These are phyloP conservation scores for Eucalyptus erythrocorys DNA, from an alignment of 345 rosid species.

Conservation along the genomic window DNA sequence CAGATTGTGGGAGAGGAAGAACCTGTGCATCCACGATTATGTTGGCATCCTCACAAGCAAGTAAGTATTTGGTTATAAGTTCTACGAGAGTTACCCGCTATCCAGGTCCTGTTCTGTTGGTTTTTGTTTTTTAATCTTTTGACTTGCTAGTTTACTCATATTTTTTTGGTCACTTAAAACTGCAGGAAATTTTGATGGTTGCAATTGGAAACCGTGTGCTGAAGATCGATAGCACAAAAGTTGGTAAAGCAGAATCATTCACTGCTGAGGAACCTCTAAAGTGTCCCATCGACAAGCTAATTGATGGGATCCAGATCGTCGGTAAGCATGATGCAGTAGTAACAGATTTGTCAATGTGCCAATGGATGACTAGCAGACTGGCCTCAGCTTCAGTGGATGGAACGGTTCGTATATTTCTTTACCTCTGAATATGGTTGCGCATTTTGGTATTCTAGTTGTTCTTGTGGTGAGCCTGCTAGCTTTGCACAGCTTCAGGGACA, in stretches of 20 bases:
- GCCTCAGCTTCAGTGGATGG: conserved; percentile 79
- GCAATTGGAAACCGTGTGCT: conserved; percentile 50
- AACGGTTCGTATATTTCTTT: conserved; percentile 23
- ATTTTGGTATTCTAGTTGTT: neutral
- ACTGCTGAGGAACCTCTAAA: conserved; percentile 49
- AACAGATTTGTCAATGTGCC: conserved; percentile 69
- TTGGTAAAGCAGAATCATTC: conserved; percentile 31
- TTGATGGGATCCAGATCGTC: conserved; percentile 60
- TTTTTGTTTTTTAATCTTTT: neutral
- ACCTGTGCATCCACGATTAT: conserved; percentile 42
- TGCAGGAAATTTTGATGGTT: conserved; percentile 64
- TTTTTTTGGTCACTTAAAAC: neutral
- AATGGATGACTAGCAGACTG: conserved; percentile 62
- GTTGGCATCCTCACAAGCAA: conserved; percentile 85
- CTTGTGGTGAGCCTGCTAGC: neutral
- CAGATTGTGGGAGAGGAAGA: conserved; percentile 41
- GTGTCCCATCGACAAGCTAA: conserved; percentile 39
- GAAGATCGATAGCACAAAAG: conserved; percentile 48
- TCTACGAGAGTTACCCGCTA: neutral
- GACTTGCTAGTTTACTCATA: neutral
- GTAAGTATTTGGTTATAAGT: conserved; percentile 11
- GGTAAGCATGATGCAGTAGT: conserved; percentile 68
- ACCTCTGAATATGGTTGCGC: neutral
- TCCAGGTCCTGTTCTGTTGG: neutral
- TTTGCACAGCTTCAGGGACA: neutral